phyloP scores from a whole-genome alignment of 129 eudicot species.

The Smallanthus sonchifolius region DNA sequence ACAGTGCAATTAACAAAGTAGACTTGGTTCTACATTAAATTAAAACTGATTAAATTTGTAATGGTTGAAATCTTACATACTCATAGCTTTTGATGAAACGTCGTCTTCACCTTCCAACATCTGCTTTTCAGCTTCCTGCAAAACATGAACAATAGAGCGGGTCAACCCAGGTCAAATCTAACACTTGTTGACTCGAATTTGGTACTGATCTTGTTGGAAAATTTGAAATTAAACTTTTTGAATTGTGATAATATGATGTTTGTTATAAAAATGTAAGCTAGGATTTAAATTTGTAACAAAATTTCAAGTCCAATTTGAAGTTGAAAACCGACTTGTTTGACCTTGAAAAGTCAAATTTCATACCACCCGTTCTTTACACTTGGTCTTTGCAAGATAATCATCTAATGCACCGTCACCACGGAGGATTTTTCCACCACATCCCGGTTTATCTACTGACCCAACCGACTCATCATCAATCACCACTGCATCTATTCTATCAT shows the following conservation, averaged over 20 bases:
- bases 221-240: neutral
- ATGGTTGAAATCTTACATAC: slow-evolving; percentile 45
- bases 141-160: neutral
- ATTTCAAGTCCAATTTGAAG: neutral
- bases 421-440: slow-evolving; percentile 76
- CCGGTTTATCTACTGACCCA: slow-evolving; percentile 45
- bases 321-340: neutral
- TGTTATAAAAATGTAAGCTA: neutral
- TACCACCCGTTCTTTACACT: slow-evolving; percentile 41
- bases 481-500: slow-evolving; percentile 81
- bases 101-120: slow-evolving; percentile 48
- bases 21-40: neutral
- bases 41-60: neutral
- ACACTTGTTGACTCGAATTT: neutral
- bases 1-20: slow-evolving; percentile 19
- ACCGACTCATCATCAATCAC: slow-evolving; percentile 80
- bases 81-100: slow-evolving; percentile 64
- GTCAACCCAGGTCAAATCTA: slow-evolving; percentile 12
- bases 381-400: slow-evolving; percentile 45
- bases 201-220: neutral
- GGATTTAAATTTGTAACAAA: neutral
- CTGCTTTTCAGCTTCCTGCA: slow-evolving; percentile 48
- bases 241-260: neutral
- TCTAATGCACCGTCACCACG: slow-evolving; percentile 78
- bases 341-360: slow-evolving; percentile 3